Evolutionary conservation across 306 rosid genomes (phyloP).

Genomic region (Abrus precatorius): DNA sequence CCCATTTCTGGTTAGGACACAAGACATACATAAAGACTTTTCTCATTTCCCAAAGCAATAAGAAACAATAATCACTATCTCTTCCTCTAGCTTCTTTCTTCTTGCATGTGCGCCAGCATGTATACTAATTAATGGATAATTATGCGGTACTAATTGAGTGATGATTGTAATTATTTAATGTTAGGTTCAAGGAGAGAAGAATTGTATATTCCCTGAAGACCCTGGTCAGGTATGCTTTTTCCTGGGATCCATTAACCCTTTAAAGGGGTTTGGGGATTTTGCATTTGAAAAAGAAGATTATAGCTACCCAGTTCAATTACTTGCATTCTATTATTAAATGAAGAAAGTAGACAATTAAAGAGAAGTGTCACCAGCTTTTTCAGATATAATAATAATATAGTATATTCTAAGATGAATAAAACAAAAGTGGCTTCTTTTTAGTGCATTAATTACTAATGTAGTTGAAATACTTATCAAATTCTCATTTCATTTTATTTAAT

Average conservation of each 20-base stretch:
- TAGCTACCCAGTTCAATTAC: background rate
- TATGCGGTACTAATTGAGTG: conserved; percentile 56
- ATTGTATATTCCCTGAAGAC: conserved; percentile 92
- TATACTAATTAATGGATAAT: conserved; percentile 42
- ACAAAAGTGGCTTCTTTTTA: background rate
- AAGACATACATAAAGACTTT: conserved; percentile 33
- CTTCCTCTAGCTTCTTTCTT: conserved; percentile 23
- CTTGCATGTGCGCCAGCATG: conserved; percentile 45
- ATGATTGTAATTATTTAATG: conserved; percentile 53
- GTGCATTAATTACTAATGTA: conserved; percentile 5
- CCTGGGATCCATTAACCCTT: conserved; percentile 58
- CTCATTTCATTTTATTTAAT: conserved; percentile 35
- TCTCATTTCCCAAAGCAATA: conserved; percentile 60
- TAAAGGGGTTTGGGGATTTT: conserved; percentile 51
- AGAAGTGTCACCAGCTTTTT: conserved; percentile 51
- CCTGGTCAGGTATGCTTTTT: conserved; percentile 92
- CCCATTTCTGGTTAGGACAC: conserved; percentile 25
- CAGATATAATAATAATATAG: conserved; percentile 21
- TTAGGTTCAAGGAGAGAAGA: conserved; percentile 92
- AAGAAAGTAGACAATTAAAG: conserved; percentile 43
- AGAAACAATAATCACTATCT: conserved; percentile 31
- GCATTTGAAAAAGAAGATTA: conserved; percentile 40
- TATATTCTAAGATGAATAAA: conserved; percentile 33
- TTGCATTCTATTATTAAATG: conserved; percentile 42
- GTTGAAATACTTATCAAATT: conserved; percentile 11